These are phyloP conservation scores for Colletotrichum acutatum DNA, from an alignment of 2,329 filamentous ascomycete species.

Conservation along the genomic window DNA sequence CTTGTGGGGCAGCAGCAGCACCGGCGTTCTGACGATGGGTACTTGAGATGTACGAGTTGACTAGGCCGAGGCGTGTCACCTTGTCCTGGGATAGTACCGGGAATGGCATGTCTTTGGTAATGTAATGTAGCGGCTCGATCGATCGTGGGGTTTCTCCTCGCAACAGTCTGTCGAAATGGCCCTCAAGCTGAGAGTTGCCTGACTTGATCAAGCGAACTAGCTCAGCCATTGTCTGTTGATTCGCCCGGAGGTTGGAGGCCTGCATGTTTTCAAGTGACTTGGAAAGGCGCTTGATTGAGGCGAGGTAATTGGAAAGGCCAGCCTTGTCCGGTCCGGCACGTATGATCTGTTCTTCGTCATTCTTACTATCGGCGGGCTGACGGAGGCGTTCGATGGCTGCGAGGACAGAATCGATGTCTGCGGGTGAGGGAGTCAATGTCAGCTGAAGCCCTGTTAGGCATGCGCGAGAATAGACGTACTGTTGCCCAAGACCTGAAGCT, in stretches of 20 bases:
- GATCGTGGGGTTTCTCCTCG: conserved; percentile 79
- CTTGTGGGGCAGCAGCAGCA: conserved; percentile 54
- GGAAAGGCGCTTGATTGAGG: conserved; percentile 88
- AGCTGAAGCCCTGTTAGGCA: conserved; percentile 29
- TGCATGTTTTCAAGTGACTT: conserved; percentile 87
- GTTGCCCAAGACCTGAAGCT: conserved; percentile 84
- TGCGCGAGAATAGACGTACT: conserved; percentile 62
- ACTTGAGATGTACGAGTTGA: conserved; percentile 81
- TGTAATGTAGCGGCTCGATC: conserved; percentile 90
- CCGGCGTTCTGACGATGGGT: conserved; percentile 60
- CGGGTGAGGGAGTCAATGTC: conserved; percentile 16
- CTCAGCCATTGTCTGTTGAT: conserved; percentile 88
- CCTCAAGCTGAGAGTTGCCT: conserved; percentile 86
- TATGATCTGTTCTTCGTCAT: conserved; percentile 91
- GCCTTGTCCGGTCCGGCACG: conserved; percentile 85
- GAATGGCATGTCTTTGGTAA: conserved; percentile 90
- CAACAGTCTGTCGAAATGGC: conserved; percentile 82
- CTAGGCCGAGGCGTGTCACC: conserved; percentile 78
- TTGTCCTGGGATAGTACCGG: conserved; percentile 83
- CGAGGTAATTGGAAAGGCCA: conserved; percentile 86
- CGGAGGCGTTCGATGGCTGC: conserved; percentile 88
- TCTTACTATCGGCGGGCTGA: conserved; percentile 92
- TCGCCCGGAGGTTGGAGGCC: conserved; percentile 89
- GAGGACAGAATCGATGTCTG: conserved; percentile 87
- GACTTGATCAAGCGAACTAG: conserved; percentile 80